These are phyloP conservation scores for Cutaneotrichosporon spelunceum DNA, from an alignment of 1,284 basidiomycete genomes.

Conservation along the genomic window DNA sequence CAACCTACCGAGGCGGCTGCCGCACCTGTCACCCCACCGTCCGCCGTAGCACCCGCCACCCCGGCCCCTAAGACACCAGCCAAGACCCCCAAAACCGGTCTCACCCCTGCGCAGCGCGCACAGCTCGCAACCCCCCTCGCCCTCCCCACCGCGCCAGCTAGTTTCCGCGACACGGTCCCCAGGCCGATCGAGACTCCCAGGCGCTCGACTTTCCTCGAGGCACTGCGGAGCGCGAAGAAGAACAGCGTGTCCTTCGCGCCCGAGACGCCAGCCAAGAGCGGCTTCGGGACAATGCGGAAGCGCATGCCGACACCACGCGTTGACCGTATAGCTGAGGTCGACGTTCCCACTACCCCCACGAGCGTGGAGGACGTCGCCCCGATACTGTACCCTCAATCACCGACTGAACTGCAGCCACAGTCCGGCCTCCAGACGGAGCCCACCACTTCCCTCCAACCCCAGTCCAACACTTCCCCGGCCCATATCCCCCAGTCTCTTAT, in stretches of 20 bases:
- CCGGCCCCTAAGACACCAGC: background rate
- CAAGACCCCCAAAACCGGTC: conserved; percentile 3
- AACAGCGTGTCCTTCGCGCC: conserved; percentile 4
- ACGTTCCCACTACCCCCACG: background rate
- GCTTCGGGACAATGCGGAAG: background rate
- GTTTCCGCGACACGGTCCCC: conserved; percentile 4
- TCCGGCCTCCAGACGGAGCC: background rate
- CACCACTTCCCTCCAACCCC: too few species aligned
- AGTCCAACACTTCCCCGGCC: too few species aligned
- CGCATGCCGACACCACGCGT: background rate
- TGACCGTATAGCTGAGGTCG: background rate
- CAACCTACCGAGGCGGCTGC: too few species aligned
- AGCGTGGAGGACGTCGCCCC: conserved; percentile 11
- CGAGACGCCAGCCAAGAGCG: conserved; percentile 11
- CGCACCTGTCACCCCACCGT: background rate
- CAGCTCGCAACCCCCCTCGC: conserved; percentile 40
- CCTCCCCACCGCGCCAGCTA: conserved; percentile 27
- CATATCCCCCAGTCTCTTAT: conserved; percentile 2
- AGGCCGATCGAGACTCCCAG: conserved; percentile 20
- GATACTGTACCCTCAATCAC: too few species aligned
- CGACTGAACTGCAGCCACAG: too few species aligned
- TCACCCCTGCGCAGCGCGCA: conserved; percentile 14
- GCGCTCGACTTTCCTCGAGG: conserved; percentile 32
- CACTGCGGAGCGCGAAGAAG: conserved; percentile 22
- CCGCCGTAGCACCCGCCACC: background rate